These are phyloP conservation scores for Pseudogymnoascus sp. DNA, from an alignment of 2,329 filamentous ascomycete species.

Conservation along the genomic window DNA sequence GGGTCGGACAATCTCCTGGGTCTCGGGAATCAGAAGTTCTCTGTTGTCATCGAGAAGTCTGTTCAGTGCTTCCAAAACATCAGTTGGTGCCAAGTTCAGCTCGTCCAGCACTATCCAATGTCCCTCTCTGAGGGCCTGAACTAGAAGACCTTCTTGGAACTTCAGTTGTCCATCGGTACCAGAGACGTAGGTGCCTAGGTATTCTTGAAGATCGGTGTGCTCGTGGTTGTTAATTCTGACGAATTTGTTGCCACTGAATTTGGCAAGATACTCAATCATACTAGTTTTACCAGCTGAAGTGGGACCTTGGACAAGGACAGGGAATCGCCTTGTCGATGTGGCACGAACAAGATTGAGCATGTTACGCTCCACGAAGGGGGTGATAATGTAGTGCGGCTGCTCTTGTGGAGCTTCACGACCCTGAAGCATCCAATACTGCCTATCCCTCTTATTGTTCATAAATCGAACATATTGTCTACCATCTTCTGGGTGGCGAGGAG, in stretches of 20 bases:
- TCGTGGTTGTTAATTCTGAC: slow-evolving; percentile 99
- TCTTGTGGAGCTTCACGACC: slow-evolving; percentile 60
- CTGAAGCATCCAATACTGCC: slow-evolving; percentile 84
- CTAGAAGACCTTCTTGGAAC: slow-evolving; percentile 90
- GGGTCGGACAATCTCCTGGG: slow-evolving; percentile 84
- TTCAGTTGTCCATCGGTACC: slow-evolving; percentile 73
- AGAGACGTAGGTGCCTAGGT: slow-evolving; percentile 89
- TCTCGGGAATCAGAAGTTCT: slow-evolving; percentile 91
- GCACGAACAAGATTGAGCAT: slow-evolving; percentile 90
- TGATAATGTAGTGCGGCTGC: slow-evolving; percentile 89
- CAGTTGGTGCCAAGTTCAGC: slow-evolving; percentile 90
- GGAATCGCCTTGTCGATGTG: slow-evolving; percentile 84
- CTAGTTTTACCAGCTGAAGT: slow-evolving; percentile 98
- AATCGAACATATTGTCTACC: slow-evolving; percentile 74
- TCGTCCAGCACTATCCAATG: slow-evolving; percentile 99
- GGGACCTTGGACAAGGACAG: slow-evolving; percentile 89
- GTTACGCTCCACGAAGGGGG: slow-evolving; percentile 89
- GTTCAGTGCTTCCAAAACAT: slow-evolving; percentile 94
- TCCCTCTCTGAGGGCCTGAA: slow-evolving; percentile 83
- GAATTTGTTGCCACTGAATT: slow-evolving; percentile 92
- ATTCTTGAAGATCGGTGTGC: slow-evolving; percentile 96
- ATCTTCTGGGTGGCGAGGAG: slow-evolving; percentile 69
- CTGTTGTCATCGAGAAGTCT: slow-evolving; percentile 92
- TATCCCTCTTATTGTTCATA: slow-evolving; percentile 51
- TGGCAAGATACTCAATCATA: slow-evolving; percentile 99